These are phyloP conservation scores for Penicillium atrosanguineum DNA, from an alignment of 495 filamentous ascomycete genomes.

Conservation along the genomic window DNA sequence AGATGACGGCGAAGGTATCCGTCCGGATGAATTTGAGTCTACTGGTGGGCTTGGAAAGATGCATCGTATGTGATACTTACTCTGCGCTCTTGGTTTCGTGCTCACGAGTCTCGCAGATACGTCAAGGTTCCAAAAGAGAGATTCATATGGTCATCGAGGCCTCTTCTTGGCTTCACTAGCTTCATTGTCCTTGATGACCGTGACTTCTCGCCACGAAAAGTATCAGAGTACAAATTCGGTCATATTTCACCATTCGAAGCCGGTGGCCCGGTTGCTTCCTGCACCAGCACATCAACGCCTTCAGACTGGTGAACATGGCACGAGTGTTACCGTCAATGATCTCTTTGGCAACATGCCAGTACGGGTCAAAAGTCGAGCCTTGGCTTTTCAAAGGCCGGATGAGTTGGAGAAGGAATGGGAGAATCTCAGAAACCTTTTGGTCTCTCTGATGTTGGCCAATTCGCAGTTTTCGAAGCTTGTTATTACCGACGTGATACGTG, in stretches of 20 bases:
- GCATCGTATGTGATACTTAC: conserved; percentile 55
- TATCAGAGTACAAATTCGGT: conserved; percentile 67
- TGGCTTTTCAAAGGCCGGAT: conserved; percentile 41
- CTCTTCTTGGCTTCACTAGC: conserved; percentile 76
- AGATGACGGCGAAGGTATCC: conserved; percentile 83
- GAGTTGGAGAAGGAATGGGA: conserved; percentile 72
- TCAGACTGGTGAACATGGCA: conserved; percentile 62
- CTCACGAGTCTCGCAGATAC: conserved; percentile 58
- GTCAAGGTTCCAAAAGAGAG: conserved; percentile 61
- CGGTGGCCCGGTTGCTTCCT: conserved; percentile 65
- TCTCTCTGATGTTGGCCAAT: conserved; percentile 65
- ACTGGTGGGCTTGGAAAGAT: conserved; percentile 70
- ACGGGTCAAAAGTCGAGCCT: conserved; percentile 77
- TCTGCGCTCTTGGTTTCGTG: neutral
- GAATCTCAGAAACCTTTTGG: conserved; percentile 54
- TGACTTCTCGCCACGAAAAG: conserved; percentile 70
- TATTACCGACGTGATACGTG: conserved; percentile 29
- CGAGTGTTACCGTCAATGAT: conserved; percentile 75
- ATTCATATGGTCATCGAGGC: conserved; percentile 66
- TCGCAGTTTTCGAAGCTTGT: conserved; percentile 31
- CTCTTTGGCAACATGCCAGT: conserved; percentile 96
- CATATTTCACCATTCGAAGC: conserved; percentile 66
- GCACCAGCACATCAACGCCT: conserved; percentile 61
- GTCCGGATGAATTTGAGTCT: conserved; percentile 65
- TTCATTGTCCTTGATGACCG: conserved; percentile 70